Base-by-base conservation (phyloP, 2,329 filamentous ascomycete species). In the Colletotrichum filicis region DNA sequence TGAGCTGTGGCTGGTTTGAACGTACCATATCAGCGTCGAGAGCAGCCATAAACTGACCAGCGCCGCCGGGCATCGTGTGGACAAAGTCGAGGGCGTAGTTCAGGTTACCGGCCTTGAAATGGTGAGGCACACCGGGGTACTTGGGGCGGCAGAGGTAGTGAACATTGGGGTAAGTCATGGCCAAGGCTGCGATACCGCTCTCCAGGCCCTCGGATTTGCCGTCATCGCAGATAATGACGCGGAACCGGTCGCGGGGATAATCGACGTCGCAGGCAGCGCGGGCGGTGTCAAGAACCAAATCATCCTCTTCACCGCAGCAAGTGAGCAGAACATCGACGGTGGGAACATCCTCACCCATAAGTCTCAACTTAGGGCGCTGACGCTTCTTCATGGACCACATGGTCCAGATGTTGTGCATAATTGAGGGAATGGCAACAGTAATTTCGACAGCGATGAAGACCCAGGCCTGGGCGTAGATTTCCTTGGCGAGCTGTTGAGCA, bases 21-120 rank as follows among this genome's bases (percentile, higher is more conserved):
- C 79, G 57, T 80, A 85, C 83, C 91, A 93, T 92, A 78, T 93
- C 91, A 24, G 90, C 91, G 77, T 93, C 91, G 42, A 93, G 82
- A 52, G 88, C 88, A n/a, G 90, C 90, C 78, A 92, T 88, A 79
- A 85, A 92, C 76, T 88, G 84, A 53, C 85, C 84, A n/a, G 87
- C 83, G 28, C 89, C 89, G 22, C 88, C 88, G 1, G 88, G 87
- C 37, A 91, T 80, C n/a, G 80, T 77, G 19, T 83, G 82, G 5
- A 86, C 83, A 67, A 86, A 83, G 19, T 89, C 86, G 24, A 90
- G 80, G 42, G 88, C 91, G 68, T 89, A 88, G 80, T 91, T 92
- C 65, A 92, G 82, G 77, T 92, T 92, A 63, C 90, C 90, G 1
- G 90, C 89, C 82, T 92, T 92, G 84, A 90, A 92, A 77, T 90